These are phyloP conservation scores for Parasarocladium wereldwijsianum DNA, from an alignment of 2,329 filamentous ascomycete species.

Conservation along the genomic window DNA sequence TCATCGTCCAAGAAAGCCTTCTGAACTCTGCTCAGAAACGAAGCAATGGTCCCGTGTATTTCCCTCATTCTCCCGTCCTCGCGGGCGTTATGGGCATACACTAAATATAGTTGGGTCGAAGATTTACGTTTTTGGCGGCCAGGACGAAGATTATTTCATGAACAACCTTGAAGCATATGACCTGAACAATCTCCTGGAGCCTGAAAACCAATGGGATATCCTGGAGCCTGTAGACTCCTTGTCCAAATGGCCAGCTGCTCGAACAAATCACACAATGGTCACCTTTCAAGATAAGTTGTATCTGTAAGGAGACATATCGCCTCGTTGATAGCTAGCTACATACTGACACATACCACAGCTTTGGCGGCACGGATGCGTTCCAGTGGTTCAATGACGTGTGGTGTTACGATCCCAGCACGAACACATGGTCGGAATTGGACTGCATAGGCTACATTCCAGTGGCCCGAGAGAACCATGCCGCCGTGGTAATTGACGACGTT, in stretches of 20 bases:
- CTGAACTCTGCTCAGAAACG: slow-evolving; percentile 48
- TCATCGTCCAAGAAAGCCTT: slow-evolving; percentile 13
- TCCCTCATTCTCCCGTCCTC: slow-evolving; percentile 70
- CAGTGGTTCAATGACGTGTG: slow-evolving; percentile 99
- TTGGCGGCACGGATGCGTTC: slow-evolving; percentile 89
- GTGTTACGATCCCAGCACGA: slow-evolving; percentile 76
- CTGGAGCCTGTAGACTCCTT: slow-evolving; percentile 51
- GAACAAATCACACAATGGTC: slow-evolving; percentile 89
- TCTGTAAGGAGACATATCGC: slow-evolving; percentile 62
- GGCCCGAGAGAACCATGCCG: slow-evolving; percentile 85
- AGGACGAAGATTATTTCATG: slow-evolving; percentile 96
- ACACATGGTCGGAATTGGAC: slow-evolving; percentile 77
- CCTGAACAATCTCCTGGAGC: slow-evolving; percentile 82
- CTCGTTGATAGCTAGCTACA: too few species aligned
- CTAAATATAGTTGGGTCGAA: slow-evolving; percentile 94
- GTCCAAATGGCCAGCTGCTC: slow-evolving; percentile 55
- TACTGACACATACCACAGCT: slow-evolving; percentile 34
- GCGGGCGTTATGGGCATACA: slow-evolving; percentile 89
- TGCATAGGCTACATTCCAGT: slow-evolving; percentile 97
- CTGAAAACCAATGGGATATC: slow-evolving; percentile 87
- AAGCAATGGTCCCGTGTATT: slow-evolving; percentile 95
- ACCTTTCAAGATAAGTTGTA: slow-evolving; percentile 90
- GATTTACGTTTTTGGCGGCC: slow-evolving; percentile 93
- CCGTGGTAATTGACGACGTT: slow-evolving; percentile 85
- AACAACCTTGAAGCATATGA: slow-evolving; percentile 95